Evolutionary conservation across 2,329 filamentous ascomycete species (phyloP), one percentile per base, ranked within the genome.

Genomic region (Trichoderma hamatum): DNA sequence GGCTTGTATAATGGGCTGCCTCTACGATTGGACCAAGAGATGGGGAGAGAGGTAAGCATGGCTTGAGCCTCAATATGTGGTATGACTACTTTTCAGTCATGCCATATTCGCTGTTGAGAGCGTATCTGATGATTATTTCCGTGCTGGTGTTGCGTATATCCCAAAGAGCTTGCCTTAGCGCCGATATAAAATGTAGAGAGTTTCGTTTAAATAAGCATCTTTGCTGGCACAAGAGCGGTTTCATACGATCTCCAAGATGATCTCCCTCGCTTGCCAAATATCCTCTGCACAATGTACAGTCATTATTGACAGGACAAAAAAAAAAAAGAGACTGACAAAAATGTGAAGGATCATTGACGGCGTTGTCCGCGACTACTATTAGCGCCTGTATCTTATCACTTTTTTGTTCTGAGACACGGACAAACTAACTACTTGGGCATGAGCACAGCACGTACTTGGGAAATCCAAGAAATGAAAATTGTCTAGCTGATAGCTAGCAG

Each of bases 361-460:
- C 16, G 16, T 60, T 30, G 36, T 46, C 24, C 28, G 58, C 19
- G 16, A 13, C 13, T 60, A 60, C 19, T 19, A 5, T 21, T 60
- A 60, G 58, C 58, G 36, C 36, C 19, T 60, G 58, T 46, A 28
- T 46, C 36, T 28, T 60, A 60, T 60, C 58, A 46, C 56, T 59
- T 59, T 60, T 21, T 34, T 43, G 58, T 36, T 34, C 26, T 49
- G 19, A 13, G 46, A 24, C 46, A 43, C 39, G 39, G 39, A 7
- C 46, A 24, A 49, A 24, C 3, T 49, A 7, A 49, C 46, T 24
- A 21, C n/a, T 21, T 49, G 46, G 46, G 46, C 46, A 49, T 49
- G n/a, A 49, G n/a, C 46, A 21, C 46, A 49, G 16, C 39, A 49
- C 3, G 10, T 11, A 24, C 9, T 49, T 49, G 3, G 46, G 10